phyloP scores from a whole-genome alignment of 208 protist genomes.

The Angomonas desouzai region DNA sequence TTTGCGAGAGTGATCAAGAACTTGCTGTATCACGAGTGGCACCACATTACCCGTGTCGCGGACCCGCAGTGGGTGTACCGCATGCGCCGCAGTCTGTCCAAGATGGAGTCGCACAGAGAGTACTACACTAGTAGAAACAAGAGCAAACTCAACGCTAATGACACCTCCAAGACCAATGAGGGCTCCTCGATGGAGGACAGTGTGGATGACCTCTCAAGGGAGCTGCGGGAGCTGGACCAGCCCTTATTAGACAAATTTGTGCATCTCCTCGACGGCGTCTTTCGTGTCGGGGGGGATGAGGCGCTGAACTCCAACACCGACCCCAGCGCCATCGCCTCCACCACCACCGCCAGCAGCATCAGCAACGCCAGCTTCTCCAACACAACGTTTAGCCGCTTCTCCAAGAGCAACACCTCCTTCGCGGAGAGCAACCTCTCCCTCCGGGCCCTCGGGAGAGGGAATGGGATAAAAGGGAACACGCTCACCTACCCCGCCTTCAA shows the following conservation, averaged over 20 bases:
- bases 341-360: not conserved
- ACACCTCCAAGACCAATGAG: not conserved
- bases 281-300: constrained; percentile 8
- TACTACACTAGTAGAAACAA: not conserved
- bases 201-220: constrained; percentile 3
- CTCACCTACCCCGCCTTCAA: constrained; percentile 37
- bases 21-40: constrained; percentile 34
- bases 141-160: not conserved
- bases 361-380: constrained; percentile 6
- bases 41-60: constrained; percentile 18
- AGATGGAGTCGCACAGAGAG: not conserved
- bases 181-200: not conserved
- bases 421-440: constrained; percentile 19
- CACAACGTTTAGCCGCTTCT: not conserved
- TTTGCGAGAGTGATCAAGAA: constrained; percentile 38
- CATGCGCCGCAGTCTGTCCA: constrained; percentile 14
- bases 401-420: constrained; percentile 3
- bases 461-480: constrained; percentile 6
- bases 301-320: not conserved
- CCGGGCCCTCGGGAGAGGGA: not conserved
- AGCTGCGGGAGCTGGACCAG: constrained; percentile 17
- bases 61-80: constrained; percentile 27
- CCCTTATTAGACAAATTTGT: constrained; percentile 13
- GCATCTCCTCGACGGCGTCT: constrained; percentile 18
- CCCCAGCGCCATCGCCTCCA: not conserved